Percentiles rank a stretch among this genome's conserved stretches.
phyloP scores from a whole-genome alignment of 2,329 filamentous ascomycete species.

The Penicillium sp. region DNA sequence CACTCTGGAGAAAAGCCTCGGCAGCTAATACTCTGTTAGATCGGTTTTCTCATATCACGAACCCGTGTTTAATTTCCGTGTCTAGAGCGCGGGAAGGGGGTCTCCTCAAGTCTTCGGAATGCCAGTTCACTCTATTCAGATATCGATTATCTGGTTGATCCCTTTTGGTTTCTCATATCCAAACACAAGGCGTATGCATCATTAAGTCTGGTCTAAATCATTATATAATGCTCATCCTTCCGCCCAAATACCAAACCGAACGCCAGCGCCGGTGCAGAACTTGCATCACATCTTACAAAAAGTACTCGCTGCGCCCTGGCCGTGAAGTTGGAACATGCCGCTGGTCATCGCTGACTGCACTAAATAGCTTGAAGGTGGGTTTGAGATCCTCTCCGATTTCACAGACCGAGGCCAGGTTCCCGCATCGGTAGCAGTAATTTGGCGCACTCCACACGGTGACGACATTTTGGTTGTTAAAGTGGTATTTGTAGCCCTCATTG shows the following conservation, averaged over 20 bases:
- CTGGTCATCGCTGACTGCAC: slow-evolving; percentile 49
- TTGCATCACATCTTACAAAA: slow-evolving; percentile 40
- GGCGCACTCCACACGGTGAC: slow-evolving; percentile 78
- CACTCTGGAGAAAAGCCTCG: neutral
- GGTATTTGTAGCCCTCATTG: slow-evolving; percentile 83
- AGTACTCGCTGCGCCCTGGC: slow-evolving; percentile 51
- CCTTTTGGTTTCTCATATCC: neutral
- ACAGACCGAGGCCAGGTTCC: slow-evolving; percentile 88
- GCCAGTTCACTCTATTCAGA: neutral
- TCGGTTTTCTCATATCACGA: neutral
- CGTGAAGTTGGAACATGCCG: slow-evolving; percentile 46
- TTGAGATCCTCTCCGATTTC: slow-evolving; percentile 81
- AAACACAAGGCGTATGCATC: slow-evolving; percentile 23
- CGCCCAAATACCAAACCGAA: slow-evolving; percentile 25
- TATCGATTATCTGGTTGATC: neutral
- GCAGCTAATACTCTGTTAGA: neutral
- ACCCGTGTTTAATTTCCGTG: neutral
- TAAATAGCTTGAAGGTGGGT: slow-evolving; percentile 72
- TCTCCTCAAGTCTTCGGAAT: neutral
- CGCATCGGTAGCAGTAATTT: slow-evolving; percentile 97
- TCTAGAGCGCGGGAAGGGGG: neutral
- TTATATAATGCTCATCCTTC: slow-evolving; percentile 36
- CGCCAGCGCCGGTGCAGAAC: slow-evolving; percentile 38
- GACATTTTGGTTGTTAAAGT: slow-evolving; percentile 91
- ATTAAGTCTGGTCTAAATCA: slow-evolving; percentile 38